Base-by-base conservation (phyloP, 1,139 yeast species). In the Geotrichum bryndzae region DNA sequence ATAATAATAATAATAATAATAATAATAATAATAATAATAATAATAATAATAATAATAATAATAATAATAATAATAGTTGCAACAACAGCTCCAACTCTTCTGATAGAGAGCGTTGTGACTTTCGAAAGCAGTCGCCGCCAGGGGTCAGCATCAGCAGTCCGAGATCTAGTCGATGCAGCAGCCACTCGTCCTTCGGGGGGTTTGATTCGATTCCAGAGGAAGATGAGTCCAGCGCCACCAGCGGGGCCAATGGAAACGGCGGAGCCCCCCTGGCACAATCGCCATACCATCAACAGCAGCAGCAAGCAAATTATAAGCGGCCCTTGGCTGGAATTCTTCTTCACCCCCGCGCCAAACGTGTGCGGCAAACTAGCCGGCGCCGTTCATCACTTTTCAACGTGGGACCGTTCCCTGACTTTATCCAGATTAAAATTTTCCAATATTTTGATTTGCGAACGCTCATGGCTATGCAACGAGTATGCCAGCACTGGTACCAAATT, bases 401-500 rank as follows among this genome's bases (percentile, higher is more conserved):
- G 27, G 84, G 87, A 2, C 82, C 85, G 0, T 74, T 86, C 50
- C 85, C 89, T 0, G 91, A 86, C 69, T 74, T 82, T 15, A 70
- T 85, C 1, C 75, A 86, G 54, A 70, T 85, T 33, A 75, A 76
- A 61, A 80, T 85, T 1, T 85, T 87, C 67, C 80, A 80, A 59
- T 77, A 77, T 62, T 72, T 86, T 59, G 77, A 81, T 6, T 73
- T 87, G 50, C 85, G 85, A 0, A 80, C 81, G 13, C 73, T 85
- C 63, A 84, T 86, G 88, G 80, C 77, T 67, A 69, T 84, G 66
- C 74, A 87, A 60, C 67, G 79, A 2, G 83, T 86, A 51, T 83
- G 86, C 68, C 77, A 81, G 64, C 79, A 87, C 68, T 87, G 91
- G 91, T 78, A 87, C 65, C 88, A 85, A 66, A 74, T 87, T 56